These are phyloP conservation scores for Trypanosoma boissoni DNA, from an alignment of 208 protist genomes.

Conservation along the genomic window DNA sequence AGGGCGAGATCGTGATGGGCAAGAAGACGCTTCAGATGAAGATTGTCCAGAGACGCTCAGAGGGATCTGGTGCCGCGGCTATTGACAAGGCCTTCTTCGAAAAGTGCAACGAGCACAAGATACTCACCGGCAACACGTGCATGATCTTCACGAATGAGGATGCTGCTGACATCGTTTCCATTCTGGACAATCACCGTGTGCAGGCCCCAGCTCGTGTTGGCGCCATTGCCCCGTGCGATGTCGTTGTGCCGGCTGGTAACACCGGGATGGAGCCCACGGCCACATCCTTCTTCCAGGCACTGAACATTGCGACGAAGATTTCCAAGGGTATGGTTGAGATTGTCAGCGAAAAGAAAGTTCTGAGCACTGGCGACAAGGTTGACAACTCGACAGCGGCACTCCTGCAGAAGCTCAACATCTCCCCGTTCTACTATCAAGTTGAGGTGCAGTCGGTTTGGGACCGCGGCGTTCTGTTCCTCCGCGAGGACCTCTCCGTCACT, in stretches of 20 bases:
- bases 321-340: constrained; percentile 99
- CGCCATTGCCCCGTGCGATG: constrained; percentile 95
- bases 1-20: constrained; percentile 96
- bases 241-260: constrained; percentile 94
- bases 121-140: constrained; percentile 95
- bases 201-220: constrained; percentile 96
- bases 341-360: constrained; percentile 94
- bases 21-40: constrained; percentile 99
- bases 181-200: constrained; percentile 89
- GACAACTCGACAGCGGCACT: constrained; percentile 96
- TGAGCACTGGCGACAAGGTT: constrained; percentile 96
- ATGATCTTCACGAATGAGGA: constrained; percentile 98
- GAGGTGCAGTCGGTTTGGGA: constrained; percentile 94
- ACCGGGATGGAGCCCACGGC: constrained; percentile 98
- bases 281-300: constrained; percentile 99
- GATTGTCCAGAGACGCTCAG: constrained; percentile 83
- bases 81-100: constrained; percentile 61
- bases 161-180: constrained; percentile 78
- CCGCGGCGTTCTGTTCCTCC: constrained; percentile 92
- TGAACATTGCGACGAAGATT: constrained; percentile 99
- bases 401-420: constrained; percentile 98
- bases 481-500: constrained; percentile 94
- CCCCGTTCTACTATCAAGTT: constrained; percentile 98
- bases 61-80: constrained; percentile 38
- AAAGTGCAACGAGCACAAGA: constrained; percentile 43